These are phyloP conservation scores for Rubia occidens DNA, from an alignment of 305 asterid genomes.

Conservation along the genomic window DNA sequence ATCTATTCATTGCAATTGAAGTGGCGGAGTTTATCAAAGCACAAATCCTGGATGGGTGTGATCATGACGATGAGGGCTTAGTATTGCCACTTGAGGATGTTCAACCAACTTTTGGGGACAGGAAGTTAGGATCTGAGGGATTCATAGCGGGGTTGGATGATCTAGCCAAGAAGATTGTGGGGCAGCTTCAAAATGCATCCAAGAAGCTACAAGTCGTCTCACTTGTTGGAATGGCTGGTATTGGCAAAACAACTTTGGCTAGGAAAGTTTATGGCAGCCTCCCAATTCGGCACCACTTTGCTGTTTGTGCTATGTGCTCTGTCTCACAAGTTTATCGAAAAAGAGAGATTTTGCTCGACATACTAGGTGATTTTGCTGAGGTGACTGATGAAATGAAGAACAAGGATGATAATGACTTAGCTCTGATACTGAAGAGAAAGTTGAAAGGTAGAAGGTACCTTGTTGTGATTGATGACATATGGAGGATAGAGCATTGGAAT, in stretches of 20 bases:
- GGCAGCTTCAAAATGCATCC: background rate
- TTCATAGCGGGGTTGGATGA: conserved; percentile 17
- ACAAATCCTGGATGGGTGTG: background rate
- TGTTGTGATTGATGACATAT: conserved; percentile 11
- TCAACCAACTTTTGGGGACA: background rate
- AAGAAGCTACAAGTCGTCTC: conserved; percentile 6
- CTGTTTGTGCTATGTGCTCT: background rate
- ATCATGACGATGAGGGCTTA: background rate
- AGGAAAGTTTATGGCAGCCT: conserved; percentile 12
- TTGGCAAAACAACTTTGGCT: conserved; percentile 23
- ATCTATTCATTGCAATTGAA: conserved; percentile 6
- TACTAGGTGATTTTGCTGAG: background rate
- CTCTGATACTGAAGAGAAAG: background rate
- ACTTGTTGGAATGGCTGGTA: conserved; percentile 21
- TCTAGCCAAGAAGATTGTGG: background rate
- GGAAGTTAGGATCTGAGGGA: background rate
- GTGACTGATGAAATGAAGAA: background rate
- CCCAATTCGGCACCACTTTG: conserved; percentile 10
- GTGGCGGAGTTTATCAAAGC: conserved; percentile 10
- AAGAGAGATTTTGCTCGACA: background rate
- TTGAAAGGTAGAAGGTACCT: background rate
- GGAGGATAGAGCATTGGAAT: background rate
- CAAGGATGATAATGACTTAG: background rate
- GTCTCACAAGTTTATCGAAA: conserved; percentile 1
- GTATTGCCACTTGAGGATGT: background rate